These are phyloP conservation scores for Fusarium lyarnte DNA, from an alignment of 2,329 filamentous ascomycete genomes.

Conservation along the genomic window DNA sequence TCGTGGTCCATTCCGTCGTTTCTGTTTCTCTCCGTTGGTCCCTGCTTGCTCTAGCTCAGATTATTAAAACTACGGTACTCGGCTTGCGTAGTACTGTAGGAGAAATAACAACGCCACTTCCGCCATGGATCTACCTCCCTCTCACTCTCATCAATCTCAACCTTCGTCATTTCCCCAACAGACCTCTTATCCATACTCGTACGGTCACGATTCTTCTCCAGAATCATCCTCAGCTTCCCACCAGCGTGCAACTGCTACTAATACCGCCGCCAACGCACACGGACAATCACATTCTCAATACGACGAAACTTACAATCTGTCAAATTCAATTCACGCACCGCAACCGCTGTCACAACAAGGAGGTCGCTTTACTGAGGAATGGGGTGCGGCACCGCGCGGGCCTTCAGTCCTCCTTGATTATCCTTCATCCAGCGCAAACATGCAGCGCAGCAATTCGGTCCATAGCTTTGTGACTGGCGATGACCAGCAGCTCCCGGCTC, in stretches of 20 bases:
- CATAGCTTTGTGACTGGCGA: constrained; percentile 63
- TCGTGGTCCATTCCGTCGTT: constrained; percentile 25
- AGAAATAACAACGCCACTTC: constrained; percentile 43
- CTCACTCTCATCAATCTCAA: constrained; percentile 38
- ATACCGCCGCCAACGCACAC: constrained; percentile 28
- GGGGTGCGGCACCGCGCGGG: constrained; percentile 74
- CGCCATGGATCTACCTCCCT: constrained; percentile 46
- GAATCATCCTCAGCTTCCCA: constrained; percentile 33
- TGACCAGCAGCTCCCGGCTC: constrained; percentile 53
- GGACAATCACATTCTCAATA: constrained; percentile 22
- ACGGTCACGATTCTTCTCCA: constrained; percentile 36
- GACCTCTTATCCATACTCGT: constrained; percentile 31
- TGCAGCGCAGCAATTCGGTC: constrained; percentile 71
- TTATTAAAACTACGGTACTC: constrained; percentile 12
- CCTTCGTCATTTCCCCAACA: constrained; percentile 35
- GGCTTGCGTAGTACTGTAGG: constrained; percentile 19
- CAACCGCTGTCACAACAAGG: constrained; percentile 39
- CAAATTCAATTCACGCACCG: constrained; percentile 31
- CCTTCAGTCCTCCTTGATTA: constrained; percentile 68
- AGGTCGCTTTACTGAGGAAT: constrained; percentile 74
- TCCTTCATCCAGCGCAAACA: constrained; percentile 46
- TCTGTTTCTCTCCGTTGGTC: constrained; percentile 16
- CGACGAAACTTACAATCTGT: constrained; percentile 33
- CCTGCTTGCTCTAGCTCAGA: constrained; percentile 18
- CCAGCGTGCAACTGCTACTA: constrained; percentile 27